Percentiles rank a stretch among this genome's conserved stretches.
Evolutionary conservation across 2,329 filamentous ascomycete species (phyloP).

Genomic region (Colletotrichum gigasporum): DNA sequence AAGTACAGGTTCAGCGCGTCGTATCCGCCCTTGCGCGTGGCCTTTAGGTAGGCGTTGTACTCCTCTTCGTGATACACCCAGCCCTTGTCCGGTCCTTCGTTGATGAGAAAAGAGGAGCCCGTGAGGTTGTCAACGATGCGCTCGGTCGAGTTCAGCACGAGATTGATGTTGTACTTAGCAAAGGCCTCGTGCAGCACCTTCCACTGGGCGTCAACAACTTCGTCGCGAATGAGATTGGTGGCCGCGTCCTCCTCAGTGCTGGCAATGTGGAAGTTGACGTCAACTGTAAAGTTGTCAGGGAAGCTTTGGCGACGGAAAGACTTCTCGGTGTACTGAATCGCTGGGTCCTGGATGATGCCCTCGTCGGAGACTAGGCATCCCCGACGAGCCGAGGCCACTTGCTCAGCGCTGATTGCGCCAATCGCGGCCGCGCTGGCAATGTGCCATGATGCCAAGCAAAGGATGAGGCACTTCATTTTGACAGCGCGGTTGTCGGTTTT

Average conservation of each 20-base stretch:
- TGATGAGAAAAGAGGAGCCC: slow-evolving; percentile 34
- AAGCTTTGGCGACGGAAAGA: slow-evolving; percentile 15
- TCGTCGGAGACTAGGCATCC: slow-evolving; percentile 29
- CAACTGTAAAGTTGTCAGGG: slow-evolving; percentile 35
- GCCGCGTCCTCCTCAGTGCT: slow-evolving; percentile 36
- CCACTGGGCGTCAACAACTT: slow-evolving; percentile 34
- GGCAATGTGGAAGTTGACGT: slow-evolving; percentile 39
- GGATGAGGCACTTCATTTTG: slow-evolving; percentile 4
- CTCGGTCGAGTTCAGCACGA: slow-evolving; percentile 36
- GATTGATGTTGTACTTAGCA: slow-evolving; percentile 35
- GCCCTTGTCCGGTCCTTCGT: slow-evolving; percentile 34
- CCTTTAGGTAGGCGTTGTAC: slow-evolving; percentile 17
- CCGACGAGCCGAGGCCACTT: neutral
- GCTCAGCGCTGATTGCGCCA: neutral
- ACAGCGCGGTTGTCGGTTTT: neutral
- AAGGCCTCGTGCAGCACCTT: slow-evolving; percentile 33
- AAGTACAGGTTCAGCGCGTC: slow-evolving; percentile 58
- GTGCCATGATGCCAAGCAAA: slow-evolving; percentile 13
- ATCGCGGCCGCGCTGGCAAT: slow-evolving; percentile 1
- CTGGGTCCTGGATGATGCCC: neutral
- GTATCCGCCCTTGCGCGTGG: slow-evolving; percentile 48
- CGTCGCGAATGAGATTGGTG: slow-evolving; percentile 32
- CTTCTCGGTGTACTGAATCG: neutral
- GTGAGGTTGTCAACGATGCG: slow-evolving; percentile 36
- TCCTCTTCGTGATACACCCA: slow-evolving; percentile 31